A percentile compares a stretch with the other conserved stretches of the same genome.
Evolutionary conservation across 176 grass and related monocot genomes (phyloP).

Genomic region (Typha latifolia): DNA sequence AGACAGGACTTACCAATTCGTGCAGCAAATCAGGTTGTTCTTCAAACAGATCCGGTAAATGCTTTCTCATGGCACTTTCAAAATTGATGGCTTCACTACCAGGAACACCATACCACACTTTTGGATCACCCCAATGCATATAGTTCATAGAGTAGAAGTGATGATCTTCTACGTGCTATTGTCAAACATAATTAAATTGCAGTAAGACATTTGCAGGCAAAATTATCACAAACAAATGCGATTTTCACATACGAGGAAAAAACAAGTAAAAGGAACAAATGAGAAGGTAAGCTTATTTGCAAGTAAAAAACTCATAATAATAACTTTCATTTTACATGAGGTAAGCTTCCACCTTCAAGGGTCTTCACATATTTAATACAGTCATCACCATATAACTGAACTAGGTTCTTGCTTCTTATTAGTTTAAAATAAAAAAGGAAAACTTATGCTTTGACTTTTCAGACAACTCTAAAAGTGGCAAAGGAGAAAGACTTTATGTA

Average conservation of each 20-base stretch:
- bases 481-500: constrained; percentile 4
- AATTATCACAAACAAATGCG: not conserved
- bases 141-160: constrained; percentile 95
- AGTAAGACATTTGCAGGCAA: not conserved
- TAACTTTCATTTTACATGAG: too few species aligned
- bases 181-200: not conserved
- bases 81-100: constrained; percentile 60
- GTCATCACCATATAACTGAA: too few species aligned
- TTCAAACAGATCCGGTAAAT: constrained; percentile 80
- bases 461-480: not conserved
- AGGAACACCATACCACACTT: constrained; percentile 94
- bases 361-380: too few species aligned
- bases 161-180: constrained; percentile 96
- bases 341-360: too few species aligned
- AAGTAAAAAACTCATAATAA: too few species aligned
- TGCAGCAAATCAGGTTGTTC: constrained; percentile 92
- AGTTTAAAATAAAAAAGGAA: not conserved
- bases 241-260: not conserved
- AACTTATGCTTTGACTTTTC: not conserved
- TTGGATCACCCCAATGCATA: constrained; percentile 93
- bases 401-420: too few species aligned
- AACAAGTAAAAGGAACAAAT: too few species aligned
- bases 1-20: constrained; percentile 50
- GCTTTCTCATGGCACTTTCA: constrained; percentile 78
- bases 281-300: too few species aligned